Evolutionary conservation across 768 basidiomycete genomes (phyloP), one percentile per base, ranked within the genome.

Genomic region (Russula ochroleuca): DNA sequence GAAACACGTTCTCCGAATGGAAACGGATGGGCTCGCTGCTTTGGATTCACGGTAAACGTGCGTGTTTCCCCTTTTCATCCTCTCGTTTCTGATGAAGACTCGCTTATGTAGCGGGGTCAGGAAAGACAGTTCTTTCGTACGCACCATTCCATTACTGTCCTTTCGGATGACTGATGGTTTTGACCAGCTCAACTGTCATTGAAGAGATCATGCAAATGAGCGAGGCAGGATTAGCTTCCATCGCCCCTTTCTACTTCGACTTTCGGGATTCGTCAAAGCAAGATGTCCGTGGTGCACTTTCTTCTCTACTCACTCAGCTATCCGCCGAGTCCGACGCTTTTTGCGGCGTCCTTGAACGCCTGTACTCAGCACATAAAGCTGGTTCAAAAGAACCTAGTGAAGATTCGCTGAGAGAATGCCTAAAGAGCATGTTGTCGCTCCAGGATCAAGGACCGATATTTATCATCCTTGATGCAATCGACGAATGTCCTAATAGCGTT

Each of bases 1-100:
- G 28, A 10, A 13, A 31, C 25, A 43, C 28, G 13, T 56, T 56
- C 19, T 10, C 17, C 5, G 17, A 56, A 13, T 56, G 55, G 55
- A 43, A 43, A 43, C 5, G 2, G 17, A 11, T 17, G 40, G 55
- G 52, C 3, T 25, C 38, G 5, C n/a, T 56, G 8, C n/a, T 56
- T n/a, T 56, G 55, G 55, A 56, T 56, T 14, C 2, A 28, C 4
- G 55, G 55, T 11, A 57, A 21, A 31, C 55, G 55, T 57, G 13
- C n/a, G 55, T n/a, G 28, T 15, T 21, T 21, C 28, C 3, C 6
- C 11, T 4, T 8, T 38, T 23, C 14, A 23, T 38, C 15, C 8
- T 60, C 47, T 31, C 15, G 9, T 8, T 14, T 37, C 5, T 37
- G 13, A 52, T n/a, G 8, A 5, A 17, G 23, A 10, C 19, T 13